A percentile compares a stretch with the other conserved stretches of the same genome.
Conservation (phyloP, 2,329 filamentous ascomycete species). For the Sclerotinia trifoliorum region DNA sequence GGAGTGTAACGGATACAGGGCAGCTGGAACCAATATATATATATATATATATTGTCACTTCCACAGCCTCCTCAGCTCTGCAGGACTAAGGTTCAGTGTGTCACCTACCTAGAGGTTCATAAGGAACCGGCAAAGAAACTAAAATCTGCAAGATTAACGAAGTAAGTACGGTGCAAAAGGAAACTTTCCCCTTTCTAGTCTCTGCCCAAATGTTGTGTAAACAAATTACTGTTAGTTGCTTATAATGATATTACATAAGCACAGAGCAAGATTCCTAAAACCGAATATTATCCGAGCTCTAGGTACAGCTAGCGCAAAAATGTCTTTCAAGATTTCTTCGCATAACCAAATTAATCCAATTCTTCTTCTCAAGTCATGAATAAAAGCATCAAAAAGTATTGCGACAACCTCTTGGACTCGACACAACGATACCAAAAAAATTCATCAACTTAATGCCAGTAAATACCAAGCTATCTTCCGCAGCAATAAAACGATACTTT, state of each 20-base stretch:
- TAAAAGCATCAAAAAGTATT: constrained; percentile 2
- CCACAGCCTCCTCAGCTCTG: neutral
- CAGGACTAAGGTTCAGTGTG: neutral
- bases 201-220: neutral
- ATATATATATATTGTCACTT: neutral
- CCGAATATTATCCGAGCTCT: constrained; percentile 1
- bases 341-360: constrained; percentile 15
- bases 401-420: constrained; percentile 5
- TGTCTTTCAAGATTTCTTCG: constrained; percentile 13
- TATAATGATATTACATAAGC: neutral
- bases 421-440: neutral
- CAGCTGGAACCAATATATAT: neutral
- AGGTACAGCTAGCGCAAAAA: constrained; percentile 2
- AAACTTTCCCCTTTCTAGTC: neutral
- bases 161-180: neutral
- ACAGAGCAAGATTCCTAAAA: neutral
- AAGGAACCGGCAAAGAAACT: neutral
- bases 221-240: too few species aligned
- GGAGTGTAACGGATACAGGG: neutral
- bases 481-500: neutral
- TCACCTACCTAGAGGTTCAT: constrained; percentile 13
- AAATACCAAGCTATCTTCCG: neutral
- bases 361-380: neutral
- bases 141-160: neutral
- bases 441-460: neutral